Evolutionary conservation across 2,329 filamentous ascomycete genomes (phyloP).

Genomic region (Verticillium alfalfae): DNA sequence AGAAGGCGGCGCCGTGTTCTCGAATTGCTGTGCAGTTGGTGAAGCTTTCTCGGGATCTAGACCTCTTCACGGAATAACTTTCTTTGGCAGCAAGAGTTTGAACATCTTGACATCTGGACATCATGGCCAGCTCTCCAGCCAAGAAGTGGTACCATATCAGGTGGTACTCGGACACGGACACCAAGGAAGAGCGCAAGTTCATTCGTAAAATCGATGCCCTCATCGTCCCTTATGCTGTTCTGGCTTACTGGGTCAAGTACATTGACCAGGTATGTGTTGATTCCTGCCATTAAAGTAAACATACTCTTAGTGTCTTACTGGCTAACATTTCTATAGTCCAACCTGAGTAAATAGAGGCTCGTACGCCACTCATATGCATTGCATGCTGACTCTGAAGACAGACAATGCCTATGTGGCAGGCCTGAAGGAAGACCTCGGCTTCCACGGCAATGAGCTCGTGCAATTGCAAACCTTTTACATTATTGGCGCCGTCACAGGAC

Average conservation of each 20-base stretch:
- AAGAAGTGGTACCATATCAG: conserved; percentile 30
- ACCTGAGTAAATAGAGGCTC: conserved; percentile 34
- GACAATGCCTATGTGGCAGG: conserved; percentile 51
- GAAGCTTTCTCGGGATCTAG: not conserved
- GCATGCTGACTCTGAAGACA: not conserved
- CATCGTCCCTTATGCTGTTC: conserved; percentile 50
- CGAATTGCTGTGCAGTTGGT: not conserved
- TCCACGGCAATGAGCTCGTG: conserved; percentile 49
- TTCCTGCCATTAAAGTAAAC: too few relatives aligned
- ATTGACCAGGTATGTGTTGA: conserved; percentile 34
- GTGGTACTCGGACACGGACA: conserved; percentile 45
- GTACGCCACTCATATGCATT: conserved; percentile 3
- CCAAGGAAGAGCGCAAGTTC: conserved; percentile 40
- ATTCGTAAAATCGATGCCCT: conserved; percentile 50
- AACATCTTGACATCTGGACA: not conserved
- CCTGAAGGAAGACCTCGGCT: conserved; percentile 43
- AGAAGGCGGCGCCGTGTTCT: not conserved
- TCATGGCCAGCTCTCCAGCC: not conserved
- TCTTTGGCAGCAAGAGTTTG: not conserved
- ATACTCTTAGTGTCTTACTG: too few relatives aligned
- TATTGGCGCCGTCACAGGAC: conserved; percentile 41
- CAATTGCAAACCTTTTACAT: conserved; percentile 48
- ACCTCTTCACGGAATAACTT: not conserved
- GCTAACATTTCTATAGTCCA: conserved; percentile 43
- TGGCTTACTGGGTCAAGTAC: conserved; percentile 52